A percentile compares a stretch with the other conserved stretches of the same genome.
phyloP scores from a whole-genome alignment of 73 alveolate genomes.

The Paramecium tetraurelia region DNA sequence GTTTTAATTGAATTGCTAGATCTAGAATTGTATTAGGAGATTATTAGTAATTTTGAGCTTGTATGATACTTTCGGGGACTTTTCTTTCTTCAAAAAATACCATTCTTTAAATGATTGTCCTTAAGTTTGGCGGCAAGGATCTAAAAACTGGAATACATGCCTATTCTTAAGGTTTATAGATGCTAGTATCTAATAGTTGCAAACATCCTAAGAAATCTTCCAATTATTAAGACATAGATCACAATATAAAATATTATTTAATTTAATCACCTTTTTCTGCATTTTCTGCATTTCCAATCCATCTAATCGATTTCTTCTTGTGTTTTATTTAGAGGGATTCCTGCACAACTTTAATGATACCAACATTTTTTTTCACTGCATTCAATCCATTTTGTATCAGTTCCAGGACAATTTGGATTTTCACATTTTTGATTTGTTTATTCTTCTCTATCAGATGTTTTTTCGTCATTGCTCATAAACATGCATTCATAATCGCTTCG shows the following conservation, averaged over 20 bases:
- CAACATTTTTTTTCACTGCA: conserved; percentile 37
- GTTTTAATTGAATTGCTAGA: background rate
- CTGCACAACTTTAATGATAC: conserved; percentile 54
- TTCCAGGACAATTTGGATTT: conserved; percentile 21
- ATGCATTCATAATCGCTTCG: conserved; percentile 49
- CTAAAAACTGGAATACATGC: conserved; percentile 36
- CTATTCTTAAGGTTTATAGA: background rate
- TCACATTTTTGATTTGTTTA: conserved; percentile 37
- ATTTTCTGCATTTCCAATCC: conserved; percentile 43
- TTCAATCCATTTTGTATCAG: conserved; percentile 43
- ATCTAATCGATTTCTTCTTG: conserved; percentile 39
- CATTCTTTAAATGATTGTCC: background rate
- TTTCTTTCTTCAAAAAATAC: background rate
- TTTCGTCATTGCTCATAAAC: background rate
- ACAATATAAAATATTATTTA: background rate
- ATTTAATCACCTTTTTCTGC: background rate
- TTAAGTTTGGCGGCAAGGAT: background rate
- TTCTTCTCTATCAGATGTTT: background rate
- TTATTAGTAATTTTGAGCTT: background rate
- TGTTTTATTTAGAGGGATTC: conserved; percentile 36
- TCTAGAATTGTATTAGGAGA: background rate
- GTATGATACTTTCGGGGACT: background rate
- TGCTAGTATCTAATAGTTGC: background rate
- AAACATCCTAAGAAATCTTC: background rate
- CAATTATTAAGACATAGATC: background rate